Percentiles rank a stretch among this genome's conserved stretches.
Conservation (phyloP, 495 filamentous ascomycete species). For the Poronia punctata region DNA sequence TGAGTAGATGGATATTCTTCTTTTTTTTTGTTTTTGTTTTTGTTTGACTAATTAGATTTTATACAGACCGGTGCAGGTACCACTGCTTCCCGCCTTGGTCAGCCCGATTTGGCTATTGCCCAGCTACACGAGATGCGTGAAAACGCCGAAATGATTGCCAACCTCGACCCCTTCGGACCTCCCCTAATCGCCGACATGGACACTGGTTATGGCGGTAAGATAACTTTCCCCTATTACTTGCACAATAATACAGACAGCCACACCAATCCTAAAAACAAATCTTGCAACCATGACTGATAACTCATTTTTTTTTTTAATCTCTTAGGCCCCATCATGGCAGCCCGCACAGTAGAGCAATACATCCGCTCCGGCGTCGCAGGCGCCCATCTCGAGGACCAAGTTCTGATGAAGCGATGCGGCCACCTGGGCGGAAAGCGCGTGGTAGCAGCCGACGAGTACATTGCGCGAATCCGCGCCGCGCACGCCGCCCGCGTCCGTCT, state of each 20-base stretch:
- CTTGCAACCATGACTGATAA: too few relatives aligned
- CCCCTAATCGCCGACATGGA: slow-evolving; percentile 65
- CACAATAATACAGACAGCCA: too few relatives aligned
- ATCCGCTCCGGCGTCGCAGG: slow-evolving; percentile 57
- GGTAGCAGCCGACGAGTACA: slow-evolving; percentile 47
- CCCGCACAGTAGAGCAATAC: slow-evolving; percentile 55
- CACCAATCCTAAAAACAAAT: too few relatives aligned
- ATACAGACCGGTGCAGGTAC: slow-evolving; percentile 61
- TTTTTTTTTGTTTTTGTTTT: neutral
- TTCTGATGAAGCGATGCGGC: slow-evolving; percentile 57
- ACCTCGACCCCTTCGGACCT: slow-evolving; percentile 46
- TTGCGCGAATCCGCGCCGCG: slow-evolving; percentile 50
- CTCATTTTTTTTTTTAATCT: too few relatives aligned
- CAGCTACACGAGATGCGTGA: slow-evolving; percentile 56
- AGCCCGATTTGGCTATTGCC: slow-evolving; percentile 56
- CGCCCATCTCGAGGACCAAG: slow-evolving; percentile 67
- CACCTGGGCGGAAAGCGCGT: slow-evolving; percentile 56
- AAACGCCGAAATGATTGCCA: slow-evolving; percentile 61
- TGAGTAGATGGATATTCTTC: slow-evolving; percentile 20
- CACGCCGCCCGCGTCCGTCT: slow-evolving; percentile 31
- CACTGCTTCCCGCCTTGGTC: slow-evolving; percentile 53
- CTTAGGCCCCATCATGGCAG: slow-evolving; percentile 51
- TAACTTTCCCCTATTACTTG: neutral
- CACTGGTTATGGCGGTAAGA: slow-evolving; percentile 51
- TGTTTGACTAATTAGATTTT: slow-evolving; percentile 6